Percentiles rank a stretch among this genome's conserved stretches.
These are phyloP conservation scores for Pleomassaria siparia DNA, from an alignment of 2,329 filamentous ascomycete genomes.

Conservation along the genomic window DNA sequence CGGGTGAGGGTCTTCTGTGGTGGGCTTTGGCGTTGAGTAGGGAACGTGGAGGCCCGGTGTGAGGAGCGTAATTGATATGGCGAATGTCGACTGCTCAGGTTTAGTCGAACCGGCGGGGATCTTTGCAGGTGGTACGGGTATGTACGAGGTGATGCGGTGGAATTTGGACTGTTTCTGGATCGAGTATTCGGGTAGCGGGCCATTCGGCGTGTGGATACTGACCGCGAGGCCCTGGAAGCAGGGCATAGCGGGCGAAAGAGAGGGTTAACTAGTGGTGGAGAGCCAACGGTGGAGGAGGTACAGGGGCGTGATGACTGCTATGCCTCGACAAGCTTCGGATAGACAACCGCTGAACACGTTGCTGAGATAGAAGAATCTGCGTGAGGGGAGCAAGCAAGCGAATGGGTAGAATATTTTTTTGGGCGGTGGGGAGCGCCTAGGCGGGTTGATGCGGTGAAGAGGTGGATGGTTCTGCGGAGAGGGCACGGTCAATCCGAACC, in stretches of 20 bases:
- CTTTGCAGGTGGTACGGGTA: conserved; percentile 88
- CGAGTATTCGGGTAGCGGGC: conserved; percentile 86
- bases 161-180: conserved; percentile 91
- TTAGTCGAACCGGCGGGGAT: conserved; percentile 67
- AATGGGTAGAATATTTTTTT: neutral
- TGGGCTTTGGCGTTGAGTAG: conserved; percentile 85
- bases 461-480: conserved; percentile 8
- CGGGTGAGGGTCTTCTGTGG: conserved; percentile 73
- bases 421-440: neutral
- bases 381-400: conserved; percentile 4
- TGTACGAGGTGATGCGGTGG: conserved; percentile 94
- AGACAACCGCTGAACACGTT: conserved; percentile 7
- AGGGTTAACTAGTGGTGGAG: conserved; percentile 12
- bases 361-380: conserved; percentile 7
- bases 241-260: conserved; percentile 61
- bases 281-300: conserved; percentile 19
- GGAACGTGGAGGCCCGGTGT: conserved; percentile 86
- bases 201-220: conserved; percentile 82
- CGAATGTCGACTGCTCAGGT: conserved; percentile 92
- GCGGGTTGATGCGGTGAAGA: conserved; percentile 2
- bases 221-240: conserved; percentile 99
- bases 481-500: conserved; percentile 7
- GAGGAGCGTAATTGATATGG: conserved; percentile 94
- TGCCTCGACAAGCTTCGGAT: conserved; percentile 23
- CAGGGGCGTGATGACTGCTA: conserved; percentile 15